Evolutionary conservation across 169 alveolate genomes (phyloP).

Genomic region (Plasmodium ovale): DNA sequence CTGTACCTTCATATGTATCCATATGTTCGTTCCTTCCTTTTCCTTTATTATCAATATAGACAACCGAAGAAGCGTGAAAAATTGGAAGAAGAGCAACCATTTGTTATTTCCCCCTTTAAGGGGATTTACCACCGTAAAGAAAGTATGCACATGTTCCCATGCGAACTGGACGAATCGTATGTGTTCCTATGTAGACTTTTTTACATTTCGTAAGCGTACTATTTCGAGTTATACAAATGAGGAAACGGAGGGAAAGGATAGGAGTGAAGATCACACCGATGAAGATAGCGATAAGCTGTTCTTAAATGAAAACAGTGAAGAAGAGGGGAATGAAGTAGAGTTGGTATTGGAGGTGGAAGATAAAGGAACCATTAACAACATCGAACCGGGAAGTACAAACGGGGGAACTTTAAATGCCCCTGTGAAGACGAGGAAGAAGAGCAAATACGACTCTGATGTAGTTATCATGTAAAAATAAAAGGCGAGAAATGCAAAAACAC

Average conservation of each 20-base stretch:
- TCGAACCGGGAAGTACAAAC: not conserved
- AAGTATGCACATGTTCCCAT: not conserved
- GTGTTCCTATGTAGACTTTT: too few relatives aligned
- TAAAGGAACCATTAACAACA: not conserved
- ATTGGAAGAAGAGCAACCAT: not conserved
- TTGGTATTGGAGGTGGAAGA: not conserved
- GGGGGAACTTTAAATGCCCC: not conserved
- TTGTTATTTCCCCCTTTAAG: not conserved
- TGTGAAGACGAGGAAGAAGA: slow-evolving; percentile 5
- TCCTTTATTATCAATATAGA: slow-evolving; percentile 9
- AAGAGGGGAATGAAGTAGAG: slow-evolving; percentile 18
- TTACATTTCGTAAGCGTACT: slow-evolving; percentile 5
- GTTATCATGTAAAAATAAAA: slow-evolving; percentile 33
- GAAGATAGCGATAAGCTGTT: slow-evolving; percentile 30
- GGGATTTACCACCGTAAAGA: not conserved
- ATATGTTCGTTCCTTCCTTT: not conserved
- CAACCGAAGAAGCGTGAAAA: not conserved
- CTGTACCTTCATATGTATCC: not conserved
- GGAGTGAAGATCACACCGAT: slow-evolving; percentile 20
- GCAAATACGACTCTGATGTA: slow-evolving; percentile 44
- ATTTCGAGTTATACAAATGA: slow-evolving; percentile 1
- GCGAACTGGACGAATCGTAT: too few relatives aligned
- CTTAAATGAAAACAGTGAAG: slow-evolving; percentile 27
- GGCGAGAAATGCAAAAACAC: not conserved
- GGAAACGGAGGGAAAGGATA: not conserved